phyloP scores from a whole-genome alignment of 306 rosid genomes.

The Citrullus colocynthis region DNA sequence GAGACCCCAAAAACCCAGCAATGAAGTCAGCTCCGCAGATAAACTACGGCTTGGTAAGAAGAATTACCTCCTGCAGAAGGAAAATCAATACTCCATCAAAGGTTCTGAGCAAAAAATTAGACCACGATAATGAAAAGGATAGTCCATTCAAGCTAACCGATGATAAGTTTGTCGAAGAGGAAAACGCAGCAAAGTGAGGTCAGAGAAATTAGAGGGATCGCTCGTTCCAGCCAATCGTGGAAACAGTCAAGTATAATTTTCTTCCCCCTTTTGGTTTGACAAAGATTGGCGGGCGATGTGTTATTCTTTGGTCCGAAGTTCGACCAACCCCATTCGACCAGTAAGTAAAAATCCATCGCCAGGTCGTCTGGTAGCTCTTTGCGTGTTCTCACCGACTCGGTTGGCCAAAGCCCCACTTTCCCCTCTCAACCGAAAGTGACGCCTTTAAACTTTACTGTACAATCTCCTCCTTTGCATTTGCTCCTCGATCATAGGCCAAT shows the following conservation, averaged over 20 bases:
- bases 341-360: not conserved
- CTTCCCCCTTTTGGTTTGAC: not conserved
- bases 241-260: not conserved
- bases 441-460: not conserved
- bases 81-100: conserved; percentile 4
- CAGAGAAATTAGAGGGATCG: not conserved
- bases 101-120: not conserved
- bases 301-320: not conserved
- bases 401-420: not conserved
- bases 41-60: not conserved
- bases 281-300: not conserved
- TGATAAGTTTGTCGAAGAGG: not conserved
- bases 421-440: not conserved
- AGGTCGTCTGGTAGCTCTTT: not conserved
- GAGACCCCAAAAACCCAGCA: not conserved
- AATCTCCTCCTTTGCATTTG: no score
- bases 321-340: not conserved
- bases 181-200: not conserved
- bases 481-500: no score
- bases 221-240: not conserved
- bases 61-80: not conserved
- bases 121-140: not conserved
- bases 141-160: not conserved
- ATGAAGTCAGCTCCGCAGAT: not conserved
- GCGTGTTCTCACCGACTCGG: not conserved